phyloP scores from a whole-genome alignment of 139 green algal species.

The Gonium pectorale region DNA sequence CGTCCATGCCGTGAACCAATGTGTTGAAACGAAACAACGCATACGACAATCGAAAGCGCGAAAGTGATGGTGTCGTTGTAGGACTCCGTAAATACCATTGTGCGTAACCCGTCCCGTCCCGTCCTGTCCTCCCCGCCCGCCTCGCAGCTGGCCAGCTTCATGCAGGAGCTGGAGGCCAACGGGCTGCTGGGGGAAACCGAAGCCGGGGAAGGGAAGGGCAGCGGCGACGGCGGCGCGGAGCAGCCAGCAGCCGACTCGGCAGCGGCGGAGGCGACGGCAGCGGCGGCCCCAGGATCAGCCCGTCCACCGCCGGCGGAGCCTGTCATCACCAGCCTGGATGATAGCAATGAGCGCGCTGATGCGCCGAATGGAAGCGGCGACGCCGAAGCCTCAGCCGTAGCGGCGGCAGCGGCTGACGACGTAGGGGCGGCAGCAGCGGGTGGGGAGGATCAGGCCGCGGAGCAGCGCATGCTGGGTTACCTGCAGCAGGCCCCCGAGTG shows the following conservation, averaged over 20 bases:
- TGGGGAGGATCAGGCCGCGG: neutral
- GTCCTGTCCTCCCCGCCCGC: too few species aligned
- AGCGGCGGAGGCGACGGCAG: neutral
- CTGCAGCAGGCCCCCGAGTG: slow-evolving; percentile 65
- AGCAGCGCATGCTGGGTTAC: slow-evolving; percentile 75
- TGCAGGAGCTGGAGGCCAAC: slow-evolving; percentile 79
- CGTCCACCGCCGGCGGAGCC: too few species aligned
- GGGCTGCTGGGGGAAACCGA: slow-evolving; percentile 67
- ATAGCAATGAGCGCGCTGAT: too few species aligned
- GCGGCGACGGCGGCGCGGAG: slow-evolving; percentile 1
- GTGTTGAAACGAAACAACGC: too few species aligned
- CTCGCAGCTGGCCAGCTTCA: slow-evolving; percentile 78
- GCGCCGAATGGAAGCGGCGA: too few species aligned
- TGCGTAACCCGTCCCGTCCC: too few species aligned
- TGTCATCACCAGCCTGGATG: too few species aligned
- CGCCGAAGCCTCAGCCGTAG: neutral
- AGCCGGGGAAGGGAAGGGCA: neutral
- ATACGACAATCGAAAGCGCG: too few species aligned
- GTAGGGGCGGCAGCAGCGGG: neutral
- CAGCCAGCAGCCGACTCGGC: neutral
- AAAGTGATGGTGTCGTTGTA: too few species aligned
- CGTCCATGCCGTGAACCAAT: too few species aligned
- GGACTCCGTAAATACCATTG: too few species aligned
- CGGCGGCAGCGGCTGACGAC: slow-evolving; percentile 1
- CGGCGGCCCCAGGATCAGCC: too few species aligned